Evolutionary conservation across 805 yeast species (phyloP).

Genomic region (Metschnikowia sp.): DNA sequence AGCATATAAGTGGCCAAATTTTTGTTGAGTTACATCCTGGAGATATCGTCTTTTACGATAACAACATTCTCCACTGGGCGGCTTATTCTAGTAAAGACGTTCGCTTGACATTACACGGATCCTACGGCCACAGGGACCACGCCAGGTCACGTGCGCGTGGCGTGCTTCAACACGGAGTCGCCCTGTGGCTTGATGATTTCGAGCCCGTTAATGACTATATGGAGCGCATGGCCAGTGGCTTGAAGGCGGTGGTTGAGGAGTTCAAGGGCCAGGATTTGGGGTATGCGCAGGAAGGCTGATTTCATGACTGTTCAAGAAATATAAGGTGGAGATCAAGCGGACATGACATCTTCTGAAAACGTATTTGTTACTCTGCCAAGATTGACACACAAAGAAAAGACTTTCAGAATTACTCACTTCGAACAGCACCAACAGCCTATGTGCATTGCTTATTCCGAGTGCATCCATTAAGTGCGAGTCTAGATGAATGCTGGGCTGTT

Average conservation of each 20-base stretch:
- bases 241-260: conserved; percentile 27
- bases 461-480: no score
- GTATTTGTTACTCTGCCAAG: no score
- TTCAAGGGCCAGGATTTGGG: conserved; percentile 34
- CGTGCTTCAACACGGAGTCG: conserved; percentile 53
- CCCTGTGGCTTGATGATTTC: conserved; percentile 42
- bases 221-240: conserved; percentile 26
- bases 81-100: conserved; percentile 35
- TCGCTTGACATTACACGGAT: conserved; percentile 48
- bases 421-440: no score
- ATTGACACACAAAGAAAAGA: no score
- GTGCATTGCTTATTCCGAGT: no score
- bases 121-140: conserved; percentile 42
- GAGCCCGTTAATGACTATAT: conserved; percentile 28
- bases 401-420: no score
- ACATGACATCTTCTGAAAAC: no score
- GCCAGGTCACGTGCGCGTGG: conserved; percentile 47
- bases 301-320: no score
- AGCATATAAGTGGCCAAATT: conserved; percentile 38
- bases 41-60: conserved; percentile 49
- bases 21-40: conserved; percentile 45
- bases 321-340: no score
- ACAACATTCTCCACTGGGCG: conserved; percentile 49
- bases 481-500: no score
- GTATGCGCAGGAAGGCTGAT: conserved; percentile 36